These are phyloP conservation scores for Brassica cretica DNA, from an alignment of 345 rosid genomes.

Conservation along the genomic window DNA sequence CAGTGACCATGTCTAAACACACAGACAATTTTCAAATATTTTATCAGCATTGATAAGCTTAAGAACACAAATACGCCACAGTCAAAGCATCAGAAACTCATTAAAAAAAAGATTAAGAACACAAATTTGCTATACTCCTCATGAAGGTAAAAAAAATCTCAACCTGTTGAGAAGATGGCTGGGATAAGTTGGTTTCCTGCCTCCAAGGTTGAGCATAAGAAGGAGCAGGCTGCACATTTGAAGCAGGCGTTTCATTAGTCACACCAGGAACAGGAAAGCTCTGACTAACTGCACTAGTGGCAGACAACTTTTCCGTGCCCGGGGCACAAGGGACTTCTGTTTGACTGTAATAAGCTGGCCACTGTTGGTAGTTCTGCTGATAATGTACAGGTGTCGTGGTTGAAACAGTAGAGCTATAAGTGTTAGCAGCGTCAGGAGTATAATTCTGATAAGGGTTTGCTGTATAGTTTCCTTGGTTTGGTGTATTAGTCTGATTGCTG, in stretches of 20 bases:
- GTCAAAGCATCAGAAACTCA: neutral
- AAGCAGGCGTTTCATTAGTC: slow-evolving; percentile 53
- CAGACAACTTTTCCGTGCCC: slow-evolving; percentile 83
- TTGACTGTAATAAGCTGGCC: slow-evolving; percentile 80
- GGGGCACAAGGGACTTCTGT: slow-evolving; percentile 98
- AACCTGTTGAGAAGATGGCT: slow-evolving; percentile 75
- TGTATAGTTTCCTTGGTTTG: slow-evolving; percentile 68
- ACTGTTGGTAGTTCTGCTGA: slow-evolving; percentile 82
- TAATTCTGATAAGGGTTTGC: slow-evolving; percentile 70
- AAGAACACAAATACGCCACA: neutral
- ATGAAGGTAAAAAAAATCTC: slow-evolving; percentile 22
- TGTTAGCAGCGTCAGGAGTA: slow-evolving; percentile 50
- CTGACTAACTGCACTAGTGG: slow-evolving; percentile 54
- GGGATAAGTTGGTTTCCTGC: slow-evolving; percentile 60
- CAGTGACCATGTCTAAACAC: slow-evolving; percentile 24
- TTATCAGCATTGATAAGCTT: slow-evolving; percentile 7
- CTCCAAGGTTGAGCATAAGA: slow-evolving; percentile 63
- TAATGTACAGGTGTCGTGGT: slow-evolving; percentile 58
- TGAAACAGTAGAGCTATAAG: slow-evolving; percentile 55
- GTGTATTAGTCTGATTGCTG: slow-evolving; percentile 58
- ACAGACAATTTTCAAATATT: slow-evolving; percentile 11
- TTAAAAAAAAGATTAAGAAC: neutral
- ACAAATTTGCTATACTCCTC: slow-evolving; percentile 17
- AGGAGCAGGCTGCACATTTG: slow-evolving; percentile 61
- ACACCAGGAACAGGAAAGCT: slow-evolving; percentile 58